Conservation (phyloP, 2,329 filamentous ascomycete genomes). For the Colletotrichum endophyticum region DNA sequence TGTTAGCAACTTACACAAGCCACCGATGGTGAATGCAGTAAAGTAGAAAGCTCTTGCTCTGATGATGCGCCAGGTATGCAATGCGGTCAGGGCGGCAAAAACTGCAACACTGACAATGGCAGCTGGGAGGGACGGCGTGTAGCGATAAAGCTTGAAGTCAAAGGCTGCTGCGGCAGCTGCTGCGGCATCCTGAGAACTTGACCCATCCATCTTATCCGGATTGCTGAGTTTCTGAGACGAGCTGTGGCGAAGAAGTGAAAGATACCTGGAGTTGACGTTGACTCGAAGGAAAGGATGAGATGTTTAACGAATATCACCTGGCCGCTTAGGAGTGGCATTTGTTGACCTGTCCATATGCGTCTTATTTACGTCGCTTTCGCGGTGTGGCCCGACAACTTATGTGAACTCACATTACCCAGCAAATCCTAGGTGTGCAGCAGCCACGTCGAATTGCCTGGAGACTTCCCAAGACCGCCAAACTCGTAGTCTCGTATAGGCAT, state of each 20-base stretch:
- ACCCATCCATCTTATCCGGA: background rate
- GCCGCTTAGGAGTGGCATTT: rapidly evolving
- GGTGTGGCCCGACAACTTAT: background rate
- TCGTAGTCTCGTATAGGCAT: background rate
- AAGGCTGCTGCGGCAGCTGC: background rate
- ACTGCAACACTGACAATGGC: constrained; percentile 3
- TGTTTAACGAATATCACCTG: rapidly evolving
- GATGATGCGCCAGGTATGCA: constrained; percentile 11
- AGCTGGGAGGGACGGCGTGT: constrained; percentile 16
- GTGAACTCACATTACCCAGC: background rate
- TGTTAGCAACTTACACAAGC: constrained; percentile 4
- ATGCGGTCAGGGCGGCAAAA: constrained; percentile 5
- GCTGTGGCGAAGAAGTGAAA: background rate
- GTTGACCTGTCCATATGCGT: background rate
- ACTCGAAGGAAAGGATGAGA: background rate
- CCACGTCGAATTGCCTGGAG: background rate
- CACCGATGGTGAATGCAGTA: constrained; percentile 17
- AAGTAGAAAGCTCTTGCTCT: constrained; percentile 17
- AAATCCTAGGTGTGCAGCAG: background rate
- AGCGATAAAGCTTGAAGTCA: constrained; percentile 22
- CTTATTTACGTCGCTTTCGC: background rate
- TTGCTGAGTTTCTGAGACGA: background rate
- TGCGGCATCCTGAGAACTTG: background rate
- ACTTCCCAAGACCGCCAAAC: background rate
- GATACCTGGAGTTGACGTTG: background rate